These are phyloP conservation scores for Tuber magnatum DNA, from an alignment of 495 filamentous ascomycete genomes.

Conservation along the genomic window DNA sequence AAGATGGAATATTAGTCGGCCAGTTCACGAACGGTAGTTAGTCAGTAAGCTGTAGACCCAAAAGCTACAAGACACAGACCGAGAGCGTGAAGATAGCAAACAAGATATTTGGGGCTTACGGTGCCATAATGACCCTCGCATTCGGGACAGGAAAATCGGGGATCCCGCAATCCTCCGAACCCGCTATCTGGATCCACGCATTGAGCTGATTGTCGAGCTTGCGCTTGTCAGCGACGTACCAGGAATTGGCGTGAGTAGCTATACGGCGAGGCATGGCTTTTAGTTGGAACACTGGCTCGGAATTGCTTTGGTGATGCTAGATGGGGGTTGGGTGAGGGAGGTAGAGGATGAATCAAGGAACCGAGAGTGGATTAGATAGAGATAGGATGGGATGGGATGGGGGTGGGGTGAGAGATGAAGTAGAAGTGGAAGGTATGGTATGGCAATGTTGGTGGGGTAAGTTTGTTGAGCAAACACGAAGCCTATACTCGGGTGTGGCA, in stretches of 20 bases:
- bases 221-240: conserved; percentile 63
- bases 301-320: background rate
- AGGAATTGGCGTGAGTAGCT: conserved; percentile 67
- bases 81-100: background rate
- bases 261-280: conserved; percentile 54
- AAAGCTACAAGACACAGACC: background rate
- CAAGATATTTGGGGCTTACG: conserved; percentile 55
- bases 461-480: background rate
- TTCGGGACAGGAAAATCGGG: conserved; percentile 59
- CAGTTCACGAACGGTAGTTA: background rate
- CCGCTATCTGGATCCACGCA: conserved; percentile 59
- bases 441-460: background rate
- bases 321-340: background rate
- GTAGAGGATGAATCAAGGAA: background rate
- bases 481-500: background rate
- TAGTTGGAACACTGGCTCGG: background rate
- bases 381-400: background rate
- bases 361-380: background rate
- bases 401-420: background rate
- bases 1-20: background rate
- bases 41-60: background rate
- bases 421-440: background rate
- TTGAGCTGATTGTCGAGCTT: conserved; percentile 67
- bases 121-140: conserved; percentile 86
- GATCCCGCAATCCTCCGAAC: conserved; percentile 44